Conservation (phyloP, 306 rosid genomes). For the Cucurbita moschata region DNA sequence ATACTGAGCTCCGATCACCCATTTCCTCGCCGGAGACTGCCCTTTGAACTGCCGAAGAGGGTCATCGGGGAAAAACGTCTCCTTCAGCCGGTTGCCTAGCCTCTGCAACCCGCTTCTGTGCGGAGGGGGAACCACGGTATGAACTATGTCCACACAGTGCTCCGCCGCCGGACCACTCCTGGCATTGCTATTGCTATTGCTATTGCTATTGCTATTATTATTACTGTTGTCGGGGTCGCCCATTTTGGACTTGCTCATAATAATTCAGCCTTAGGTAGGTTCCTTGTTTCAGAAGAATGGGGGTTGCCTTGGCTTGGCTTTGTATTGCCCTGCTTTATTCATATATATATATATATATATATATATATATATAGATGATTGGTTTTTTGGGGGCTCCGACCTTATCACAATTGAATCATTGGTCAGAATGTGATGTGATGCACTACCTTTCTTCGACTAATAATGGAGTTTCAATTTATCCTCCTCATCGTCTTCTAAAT, state of each 20-base stretch:
- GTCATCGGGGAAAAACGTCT: constrained; percentile 87
- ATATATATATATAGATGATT: neutral
- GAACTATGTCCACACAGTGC: constrained; percentile 38
- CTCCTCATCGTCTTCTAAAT: too few relatives aligned
- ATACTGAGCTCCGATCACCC: constrained; percentile 60
- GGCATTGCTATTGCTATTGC: too few relatives aligned
- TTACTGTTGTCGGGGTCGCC: neutral
- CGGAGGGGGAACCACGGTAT: constrained; percentile 73
- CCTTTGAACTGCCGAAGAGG: constrained; percentile 88
- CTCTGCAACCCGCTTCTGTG: constrained; percentile 33
- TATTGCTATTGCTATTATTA: neutral
- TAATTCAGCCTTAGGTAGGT: neutral
- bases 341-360: too few relatives aligned
- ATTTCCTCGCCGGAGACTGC: constrained; percentile 28
- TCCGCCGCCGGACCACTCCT: neutral
- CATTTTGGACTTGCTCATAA: neutral
- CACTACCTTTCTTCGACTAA: neutral
- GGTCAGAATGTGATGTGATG: neutral
- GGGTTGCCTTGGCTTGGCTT: neutral
- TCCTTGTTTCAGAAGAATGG: neutral
- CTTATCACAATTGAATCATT: neutral
- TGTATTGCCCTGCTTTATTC: too few relatives aligned
- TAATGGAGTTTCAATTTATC: too few relatives aligned
- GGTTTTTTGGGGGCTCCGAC: neutral
- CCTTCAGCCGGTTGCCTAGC: constrained; percentile 47